Evolutionary conservation across 495 filamentous ascomycete genomes (phyloP), one percentile per base, ranked within the genome.

Genomic region (Hypoxylon subgilvum): DNA sequence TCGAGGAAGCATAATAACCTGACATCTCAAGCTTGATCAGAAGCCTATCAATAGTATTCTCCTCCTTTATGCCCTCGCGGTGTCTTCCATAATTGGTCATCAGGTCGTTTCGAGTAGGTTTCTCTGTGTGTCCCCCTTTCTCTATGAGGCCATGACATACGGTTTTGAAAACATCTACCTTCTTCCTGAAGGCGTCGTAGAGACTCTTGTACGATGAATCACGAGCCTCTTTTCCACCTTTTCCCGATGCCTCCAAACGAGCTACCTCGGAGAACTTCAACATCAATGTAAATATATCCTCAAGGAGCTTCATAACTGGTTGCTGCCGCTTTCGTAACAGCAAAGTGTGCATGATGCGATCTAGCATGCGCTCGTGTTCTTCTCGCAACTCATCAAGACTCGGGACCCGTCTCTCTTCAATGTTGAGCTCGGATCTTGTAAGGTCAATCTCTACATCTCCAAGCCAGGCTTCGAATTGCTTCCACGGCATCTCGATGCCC

Each of bases 311-410:
- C 67, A 91, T 79, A 0, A 91, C 84, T 0, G 88, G 84, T 22
- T 82, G 76, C 65, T 92, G 89, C 18, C 86, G 75, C 57, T 84
- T 85, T 40, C 86, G 68, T 0, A 96, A 78, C 13, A 97, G 76
- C 0, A 94, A 75, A 1, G 83, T 82, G 53, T 84, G 85, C 74
- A 96, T 81, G 50, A 96, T 90, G 23, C 82, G 76, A 61, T 96
- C 90, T 1, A 97, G 80, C n/a, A 86, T 79, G 6, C 78, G 70
- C 66, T 92, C 89, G 57, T 96, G 92, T 28, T 82, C 81, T n/a
- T 82, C 80, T 6, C 86, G 77, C 5, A 97, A 68, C 23, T 78
- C 72, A 12, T 85, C 82, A 0, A 95, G 75, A 3, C 87, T 84
- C 56, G 84, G 74, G 19, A 80, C 75, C 51, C 40, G 42, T 48